These are phyloP conservation scores for Epichloe scottii DNA, from an alignment of 2,329 filamentous ascomycete genomes.

Conservation along the genomic window DNA sequence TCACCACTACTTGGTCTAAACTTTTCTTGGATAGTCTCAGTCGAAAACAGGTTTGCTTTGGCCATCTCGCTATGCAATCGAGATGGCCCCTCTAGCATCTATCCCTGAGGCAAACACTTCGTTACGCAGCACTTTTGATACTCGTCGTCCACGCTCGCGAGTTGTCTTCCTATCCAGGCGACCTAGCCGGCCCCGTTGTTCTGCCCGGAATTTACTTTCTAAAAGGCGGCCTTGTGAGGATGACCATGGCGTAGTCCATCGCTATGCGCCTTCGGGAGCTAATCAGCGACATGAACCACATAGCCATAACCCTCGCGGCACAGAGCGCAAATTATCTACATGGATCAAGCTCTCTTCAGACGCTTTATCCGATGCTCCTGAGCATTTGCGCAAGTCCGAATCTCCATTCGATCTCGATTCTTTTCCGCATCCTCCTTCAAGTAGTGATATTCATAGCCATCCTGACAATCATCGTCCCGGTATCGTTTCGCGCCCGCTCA, in stretches of 20 bases:
- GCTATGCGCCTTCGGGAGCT: not conserved
- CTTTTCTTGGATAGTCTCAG: conserved; percentile 14
- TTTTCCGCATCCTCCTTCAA: conserved; percentile 12
- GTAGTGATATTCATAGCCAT: not conserved
- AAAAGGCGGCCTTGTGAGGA: conserved; percentile 1
- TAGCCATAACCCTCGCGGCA: not conserved
- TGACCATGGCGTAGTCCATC: not conserved
- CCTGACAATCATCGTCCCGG: not conserved
- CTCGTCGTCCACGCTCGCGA: conserved; percentile 14
- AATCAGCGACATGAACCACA: not conserved
- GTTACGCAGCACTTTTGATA: conserved; percentile 9
- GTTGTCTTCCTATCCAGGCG: conserved; percentile 15
- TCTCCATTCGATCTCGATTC: conserved; percentile 13
- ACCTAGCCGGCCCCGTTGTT: conserved; percentile 12
- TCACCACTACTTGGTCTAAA: conserved; percentile 3
- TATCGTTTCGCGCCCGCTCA: not conserved
- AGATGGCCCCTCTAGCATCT: conserved; percentile 19
- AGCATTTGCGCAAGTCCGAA: conserved; percentile 5
- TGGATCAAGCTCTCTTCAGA: not conserved
- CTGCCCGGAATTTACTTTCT: conserved; percentile 4
- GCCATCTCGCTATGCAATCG: conserved; percentile 3
- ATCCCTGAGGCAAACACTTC: conserved; percentile 13
- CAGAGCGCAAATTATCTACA: not conserved
- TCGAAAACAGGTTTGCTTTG: conserved; percentile 8
- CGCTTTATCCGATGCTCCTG: not conserved